phyloP scores from a whole-genome alignment of 768 basidiomycete genomes.

The Pilatotrama ljubarskyi region DNA sequence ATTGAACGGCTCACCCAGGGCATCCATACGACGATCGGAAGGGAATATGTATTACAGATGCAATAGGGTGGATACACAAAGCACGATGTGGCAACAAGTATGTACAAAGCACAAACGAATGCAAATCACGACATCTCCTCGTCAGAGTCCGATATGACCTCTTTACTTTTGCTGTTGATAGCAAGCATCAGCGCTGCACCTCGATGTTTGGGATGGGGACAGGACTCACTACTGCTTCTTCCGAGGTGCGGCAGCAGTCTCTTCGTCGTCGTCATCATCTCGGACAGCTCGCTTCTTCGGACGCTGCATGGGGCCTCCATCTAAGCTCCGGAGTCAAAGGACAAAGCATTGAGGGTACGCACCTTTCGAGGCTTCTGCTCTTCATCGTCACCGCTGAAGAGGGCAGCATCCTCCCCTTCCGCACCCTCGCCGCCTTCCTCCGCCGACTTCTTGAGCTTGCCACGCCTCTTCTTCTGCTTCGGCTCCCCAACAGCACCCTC shows the following conservation, averaged over 20 bases:
- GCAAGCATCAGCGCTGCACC: constrained; percentile 2
- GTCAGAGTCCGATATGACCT: constrained; percentile 83
- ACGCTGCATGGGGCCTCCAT: constrained; percentile 32
- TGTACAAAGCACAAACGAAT: constrained; percentile 1
- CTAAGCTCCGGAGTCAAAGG: background rate
- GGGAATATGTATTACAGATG: constrained; percentile 16
- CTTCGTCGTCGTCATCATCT: constrained; percentile 80
- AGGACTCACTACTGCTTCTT: constrained; percentile 73
- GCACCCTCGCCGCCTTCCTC: constrained; percentile 44
- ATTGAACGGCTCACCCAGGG: no score
- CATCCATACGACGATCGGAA: background rate
- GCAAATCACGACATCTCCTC: constrained; percentile 66
- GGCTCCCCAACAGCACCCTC: constrained; percentile 45
- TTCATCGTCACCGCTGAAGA: constrained; percentile 75
- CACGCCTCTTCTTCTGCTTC: constrained; percentile 65
- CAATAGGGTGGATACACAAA: constrained; percentile 17
- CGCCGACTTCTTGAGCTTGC: constrained; percentile 65
- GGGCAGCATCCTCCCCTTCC: constrained; percentile 52
- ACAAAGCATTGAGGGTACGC: constrained; percentile 12
- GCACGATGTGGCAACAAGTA: constrained; percentile 6
- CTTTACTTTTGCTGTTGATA: constrained; percentile 78
- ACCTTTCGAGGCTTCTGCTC: constrained; percentile 75
- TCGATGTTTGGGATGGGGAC: background rate
- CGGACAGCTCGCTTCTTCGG: constrained; percentile 75
- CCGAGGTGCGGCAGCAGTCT: constrained; percentile 47